Base-by-base conservation (phyloP, 192 early-diverging fungal genomes). In the Coemansia sp. region DNA sequence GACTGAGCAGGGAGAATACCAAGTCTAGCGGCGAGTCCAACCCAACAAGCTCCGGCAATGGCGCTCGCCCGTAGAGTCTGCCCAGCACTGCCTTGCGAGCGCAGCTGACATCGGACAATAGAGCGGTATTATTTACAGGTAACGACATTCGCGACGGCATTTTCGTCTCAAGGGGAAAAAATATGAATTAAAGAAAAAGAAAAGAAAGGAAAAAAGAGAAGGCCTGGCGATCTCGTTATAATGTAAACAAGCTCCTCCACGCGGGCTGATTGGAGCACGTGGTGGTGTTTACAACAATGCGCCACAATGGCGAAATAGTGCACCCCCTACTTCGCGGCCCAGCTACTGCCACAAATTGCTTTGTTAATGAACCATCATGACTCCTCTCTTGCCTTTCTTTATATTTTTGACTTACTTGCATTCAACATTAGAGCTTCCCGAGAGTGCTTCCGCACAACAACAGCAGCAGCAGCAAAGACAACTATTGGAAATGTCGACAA, bases 41-140 rank as follows among this genome's bases (percentile, higher is more conserved):
- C 1, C 74, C 73, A 19, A 83, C 61, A 29, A 83, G 65, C 41
- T 67, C 63, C 1, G 80, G 70, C 4, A 62, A 59, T 49, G 64
- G 61, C 5, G 65, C 45, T 42, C 65, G 71, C 9, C 77, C 77
- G 41, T 69, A 61, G 10, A 80, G 68, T 10, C 77, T 45, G 9
- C 49, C 51, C 10, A 80, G 68, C 38, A 74, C 37, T 15, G 49
- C 31, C 49, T 51, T 60, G 25, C 43, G 64, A 15, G 47, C 65
- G 7, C 20, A 4, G 36, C 49, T 17, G 15, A 39, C 53, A 20
- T 54, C 58, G 14, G 27, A 27, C 25, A 53, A 6, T 15, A 37
- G 35, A 47, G 43, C 41, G n/a, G 42, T 29, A 20, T 64, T 64
- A 27, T 39, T 40, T 47, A 17, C 53, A 6, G 49, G 24, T 43